Percentiles rank a stretch among this genome's conserved stretches.
These are phyloP conservation scores for Chaetomium olivaceum DNA, from an alignment of 2,329 filamentous ascomycete genomes.

Conservation along the genomic window DNA sequence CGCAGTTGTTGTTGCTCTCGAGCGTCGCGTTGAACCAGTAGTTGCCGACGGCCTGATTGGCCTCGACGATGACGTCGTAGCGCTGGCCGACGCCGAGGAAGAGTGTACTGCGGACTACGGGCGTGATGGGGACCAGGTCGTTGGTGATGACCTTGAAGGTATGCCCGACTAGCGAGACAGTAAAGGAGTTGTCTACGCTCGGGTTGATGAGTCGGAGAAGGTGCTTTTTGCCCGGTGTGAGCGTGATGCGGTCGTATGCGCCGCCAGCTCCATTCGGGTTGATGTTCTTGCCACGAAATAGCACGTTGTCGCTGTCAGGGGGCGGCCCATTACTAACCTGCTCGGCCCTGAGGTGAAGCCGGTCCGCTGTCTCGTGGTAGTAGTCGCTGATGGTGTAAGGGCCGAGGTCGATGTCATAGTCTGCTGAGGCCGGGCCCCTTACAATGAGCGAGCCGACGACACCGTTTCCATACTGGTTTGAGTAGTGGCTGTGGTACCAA, in stretches of 20 bases:
- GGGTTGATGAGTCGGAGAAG: constrained; percentile 51
- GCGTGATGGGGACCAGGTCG: constrained; percentile 53
- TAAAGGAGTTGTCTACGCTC: constrained; percentile 51
- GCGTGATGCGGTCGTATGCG: constrained; percentile 36
- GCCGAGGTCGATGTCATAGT: constrained; percentile 57
- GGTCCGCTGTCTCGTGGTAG: constrained; percentile 43
- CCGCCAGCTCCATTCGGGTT: constrained; percentile 34
- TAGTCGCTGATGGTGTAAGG: constrained; percentile 52
- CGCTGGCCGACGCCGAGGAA: constrained; percentile 52
- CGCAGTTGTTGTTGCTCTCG: constrained; percentile 36
- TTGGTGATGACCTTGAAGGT: constrained; percentile 51
- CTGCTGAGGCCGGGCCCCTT: constrained; percentile 49
- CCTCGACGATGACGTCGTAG: constrained; percentile 51
- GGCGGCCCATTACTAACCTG: constrained; percentile 31
- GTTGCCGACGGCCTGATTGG: constrained; percentile 38
- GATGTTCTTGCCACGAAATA: constrained; percentile 46
- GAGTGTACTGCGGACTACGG: constrained; percentile 51
- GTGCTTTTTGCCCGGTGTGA: constrained; percentile 47
- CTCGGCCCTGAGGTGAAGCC: constrained; percentile 32
- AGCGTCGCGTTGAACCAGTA: constrained; percentile 46
- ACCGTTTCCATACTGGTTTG: constrained; percentile 53
- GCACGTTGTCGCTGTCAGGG: constrained; percentile 41
- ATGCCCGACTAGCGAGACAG: constrained; percentile 52
- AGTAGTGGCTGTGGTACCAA: constrained; percentile 55
- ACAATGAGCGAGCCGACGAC: constrained; percentile 54